phyloP scores from a whole-genome alignment of 176 grass and related monocot genomes.

The Aegilops bicornis region DNA sequence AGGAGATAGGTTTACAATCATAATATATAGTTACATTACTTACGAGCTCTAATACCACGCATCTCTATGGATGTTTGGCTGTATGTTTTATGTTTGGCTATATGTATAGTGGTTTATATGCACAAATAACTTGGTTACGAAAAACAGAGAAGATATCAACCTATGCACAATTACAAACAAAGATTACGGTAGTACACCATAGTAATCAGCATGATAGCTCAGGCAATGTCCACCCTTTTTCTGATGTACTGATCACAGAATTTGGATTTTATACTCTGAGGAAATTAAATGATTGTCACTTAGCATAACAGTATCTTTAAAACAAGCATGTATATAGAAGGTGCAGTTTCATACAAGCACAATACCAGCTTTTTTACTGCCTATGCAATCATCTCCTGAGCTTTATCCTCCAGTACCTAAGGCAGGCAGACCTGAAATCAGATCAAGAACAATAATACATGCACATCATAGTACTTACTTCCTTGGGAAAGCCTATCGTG shows the following conservation, averaged over 20 bases:
- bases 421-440: background rate
- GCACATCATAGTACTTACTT: slow-evolving; percentile 17
- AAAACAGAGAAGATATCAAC: background rate
- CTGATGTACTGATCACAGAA: slow-evolving; percentile 14
- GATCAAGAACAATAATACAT: background rate
- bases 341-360: background rate
- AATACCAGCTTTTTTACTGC: slow-evolving; percentile 2
- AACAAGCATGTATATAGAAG: background rate
- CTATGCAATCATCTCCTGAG: background rate
- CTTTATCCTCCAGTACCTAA: slow-evolving; percentile 3
- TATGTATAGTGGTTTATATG: too few species aligned
- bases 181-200: background rate
- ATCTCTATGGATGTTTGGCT: too few species aligned
- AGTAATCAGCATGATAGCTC: background rate
- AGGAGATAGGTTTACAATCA: too few species aligned
- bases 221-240: background rate
- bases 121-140: background rate
- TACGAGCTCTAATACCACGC: too few species aligned
- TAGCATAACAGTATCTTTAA: background rate
- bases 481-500: background rate
- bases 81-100: too few species aligned
- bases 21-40: too few species aligned
- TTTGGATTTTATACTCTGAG: background rate
- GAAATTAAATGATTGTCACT: background rate
- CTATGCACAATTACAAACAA: background rate